phyloP scores from a whole-genome alignment of 179 eudicot genomes.

The Spinacia oleracea region DNA sequence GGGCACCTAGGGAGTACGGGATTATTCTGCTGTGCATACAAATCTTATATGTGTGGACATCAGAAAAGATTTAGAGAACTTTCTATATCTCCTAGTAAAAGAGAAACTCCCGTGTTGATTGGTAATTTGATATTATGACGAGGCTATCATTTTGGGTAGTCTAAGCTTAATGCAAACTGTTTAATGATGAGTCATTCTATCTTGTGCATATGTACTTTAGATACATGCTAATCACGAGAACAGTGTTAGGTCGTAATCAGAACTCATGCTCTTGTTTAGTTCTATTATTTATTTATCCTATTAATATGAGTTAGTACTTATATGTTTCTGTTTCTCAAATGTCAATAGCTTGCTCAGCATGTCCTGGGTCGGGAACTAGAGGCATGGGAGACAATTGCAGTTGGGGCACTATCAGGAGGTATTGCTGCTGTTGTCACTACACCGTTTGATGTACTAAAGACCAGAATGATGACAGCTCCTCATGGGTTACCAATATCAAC shows the following conservation, averaged over 20 bases:
- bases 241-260: neutral
- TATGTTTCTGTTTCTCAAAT: neutral
- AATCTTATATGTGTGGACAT: neutral
- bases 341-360: constrained; percentile 60
- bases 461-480: constrained; percentile 91
- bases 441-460: constrained; percentile 89
- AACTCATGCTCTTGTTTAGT: neutral
- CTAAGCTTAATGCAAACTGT: neutral
- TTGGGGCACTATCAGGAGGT: constrained; percentile 94
- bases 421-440: constrained; percentile 84
- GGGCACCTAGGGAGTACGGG: neutral
- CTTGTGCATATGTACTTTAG: constrained; percentile 1
- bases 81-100: neutral
- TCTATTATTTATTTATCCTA: neutral
- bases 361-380: constrained; percentile 75
- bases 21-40: neutral
- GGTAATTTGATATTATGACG: neutral
- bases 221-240: neutral
- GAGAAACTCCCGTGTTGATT: neutral
- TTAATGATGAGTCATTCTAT: neutral
- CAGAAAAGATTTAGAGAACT: neutral
- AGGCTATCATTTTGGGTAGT: neutral
- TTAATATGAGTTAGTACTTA: neutral
- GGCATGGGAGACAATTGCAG: constrained; percentile 89
- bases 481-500: constrained; percentile 61